A percentile compares a stretch with the other conserved stretches of the same genome.
Evolutionary conservation across 768 basidiomycete genomes (phyloP).

Genomic region (Rhizopogon vulgaris): DNA sequence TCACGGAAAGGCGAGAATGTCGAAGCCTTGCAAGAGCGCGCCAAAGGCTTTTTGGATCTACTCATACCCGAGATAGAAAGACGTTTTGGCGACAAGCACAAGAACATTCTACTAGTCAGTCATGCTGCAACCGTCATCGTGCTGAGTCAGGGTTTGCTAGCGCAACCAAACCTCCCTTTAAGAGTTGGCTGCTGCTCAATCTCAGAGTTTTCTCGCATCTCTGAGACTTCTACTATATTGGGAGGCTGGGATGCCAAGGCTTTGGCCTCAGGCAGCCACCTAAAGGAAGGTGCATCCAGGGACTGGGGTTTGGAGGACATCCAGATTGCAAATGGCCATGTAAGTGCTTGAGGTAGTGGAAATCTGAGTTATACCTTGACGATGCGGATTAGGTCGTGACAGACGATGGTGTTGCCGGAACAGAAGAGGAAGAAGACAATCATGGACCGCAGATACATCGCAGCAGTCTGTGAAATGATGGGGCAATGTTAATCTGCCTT

Average conservation of each 20-base stretch:
- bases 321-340: conserved; percentile 54
- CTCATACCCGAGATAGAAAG: conserved; percentile 49
- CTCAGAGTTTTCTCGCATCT: conserved; percentile 43
- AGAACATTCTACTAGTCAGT: conserved; percentile 54
- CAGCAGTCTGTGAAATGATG: conserved; percentile 12
- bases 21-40: conserved; percentile 54
- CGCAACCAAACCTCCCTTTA: conserved; percentile 45
- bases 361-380: neutral
- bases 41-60: conserved; percentile 40
- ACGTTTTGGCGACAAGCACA: conserved; percentile 37
- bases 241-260: conserved; percentile 42
- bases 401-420: conserved; percentile 64
- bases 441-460: conserved; percentile 42
- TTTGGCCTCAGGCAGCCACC: conserved; percentile 53
- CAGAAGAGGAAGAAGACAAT: conserved; percentile 57
- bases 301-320: conserved; percentile 85
- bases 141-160: conserved; percentile 52
- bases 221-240: conserved; percentile 19
- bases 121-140: conserved; percentile 76
- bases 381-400: conserved; percentile 49
- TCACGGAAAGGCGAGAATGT: conserved; percentile 71
- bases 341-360: conserved; percentile 21
- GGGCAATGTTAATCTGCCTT: neutral
- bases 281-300: conserved; percentile 51
- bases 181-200: conserved; percentile 75